Conservation (phyloP, 805 yeast species). For the Suhomyces xylopsoci region DNA sequence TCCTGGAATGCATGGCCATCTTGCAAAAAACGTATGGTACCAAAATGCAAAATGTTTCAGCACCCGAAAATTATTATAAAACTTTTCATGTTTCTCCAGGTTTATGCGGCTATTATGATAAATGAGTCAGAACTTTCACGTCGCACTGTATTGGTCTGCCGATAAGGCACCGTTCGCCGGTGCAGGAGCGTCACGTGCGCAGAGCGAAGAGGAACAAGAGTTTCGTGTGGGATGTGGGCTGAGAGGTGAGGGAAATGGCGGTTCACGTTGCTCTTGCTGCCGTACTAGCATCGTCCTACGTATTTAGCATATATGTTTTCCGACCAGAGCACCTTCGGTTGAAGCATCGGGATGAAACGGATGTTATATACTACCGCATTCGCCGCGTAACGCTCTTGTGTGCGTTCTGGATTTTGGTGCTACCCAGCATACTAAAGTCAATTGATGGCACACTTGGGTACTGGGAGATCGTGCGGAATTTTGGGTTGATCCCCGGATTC, state of each 20-base stretch:
- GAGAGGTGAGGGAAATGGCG: background rate
- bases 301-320: conserved; percentile 35
- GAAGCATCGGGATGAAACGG: conserved; percentile 40
- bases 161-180: background rate
- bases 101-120: conserved; percentile 3
- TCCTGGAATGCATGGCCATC: background rate
- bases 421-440: conserved; percentile 27
- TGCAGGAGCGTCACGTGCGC: background rate
- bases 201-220: background rate
- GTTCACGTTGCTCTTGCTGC: conserved; percentile 18
- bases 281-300: conserved; percentile 45
- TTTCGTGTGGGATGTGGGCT: background rate
- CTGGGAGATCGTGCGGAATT: conserved; percentile 9
- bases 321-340: conserved; percentile 20
- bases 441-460: conserved; percentile 6
- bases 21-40: background rate
- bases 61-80: background rate
- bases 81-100: conserved; percentile 3
- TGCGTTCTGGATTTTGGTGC: conserved; percentile 20
- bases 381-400: conserved; percentile 33
- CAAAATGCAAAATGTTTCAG: background rate
- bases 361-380: conserved; percentile 42
- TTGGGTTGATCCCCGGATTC: conserved; percentile 39
- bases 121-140: conserved; percentile 6
- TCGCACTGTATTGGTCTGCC: conserved; percentile 5